Evolutionary conservation across 306 rosid species (phyloP).

Genomic region (Carpinus fangiana): DNA sequence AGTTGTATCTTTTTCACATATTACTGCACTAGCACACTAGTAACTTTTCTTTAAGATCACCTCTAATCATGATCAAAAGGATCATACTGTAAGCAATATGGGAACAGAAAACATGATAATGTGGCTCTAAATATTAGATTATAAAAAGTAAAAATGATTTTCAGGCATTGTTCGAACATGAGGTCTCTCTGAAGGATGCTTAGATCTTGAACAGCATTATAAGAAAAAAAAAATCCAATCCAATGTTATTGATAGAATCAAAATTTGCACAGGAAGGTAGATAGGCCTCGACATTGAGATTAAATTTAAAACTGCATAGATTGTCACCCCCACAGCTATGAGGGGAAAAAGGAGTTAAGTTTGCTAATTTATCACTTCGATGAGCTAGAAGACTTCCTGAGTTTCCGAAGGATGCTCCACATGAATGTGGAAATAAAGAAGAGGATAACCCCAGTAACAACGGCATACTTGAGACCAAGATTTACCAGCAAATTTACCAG

Average conservation of each 20-base stretch:
- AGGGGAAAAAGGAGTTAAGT: not conserved
- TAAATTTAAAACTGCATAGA: not conserved
- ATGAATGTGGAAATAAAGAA: conserved; percentile 83
- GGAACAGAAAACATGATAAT: not conserved
- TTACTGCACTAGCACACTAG: not conserved
- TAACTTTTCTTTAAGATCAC: not conserved
- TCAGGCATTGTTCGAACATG: not conserved
- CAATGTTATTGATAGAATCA: not conserved
- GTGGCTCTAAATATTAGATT: not conserved
- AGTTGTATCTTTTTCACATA: not conserved
- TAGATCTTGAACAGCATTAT: not conserved
- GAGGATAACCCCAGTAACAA: conserved; percentile 68
- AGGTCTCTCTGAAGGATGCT: not conserved
- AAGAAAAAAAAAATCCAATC: too few species aligned
- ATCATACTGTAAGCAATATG: not conserved
- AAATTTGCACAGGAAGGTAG: not conserved
- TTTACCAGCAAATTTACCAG: conserved; percentile 87
- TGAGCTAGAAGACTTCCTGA: conserved; percentile 45
- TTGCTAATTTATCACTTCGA: conserved; percentile 31
- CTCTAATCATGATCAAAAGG: not conserved
- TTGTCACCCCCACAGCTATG: not conserved
- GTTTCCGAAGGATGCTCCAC: conserved; percentile 80
- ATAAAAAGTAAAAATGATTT: not conserved
- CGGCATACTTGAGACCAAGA: conserved; percentile 82
- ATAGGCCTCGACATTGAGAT: not conserved